Base-by-base conservation (phyloP, 768 basidiomycete genomes). In the Leccinum boreale region DNA sequence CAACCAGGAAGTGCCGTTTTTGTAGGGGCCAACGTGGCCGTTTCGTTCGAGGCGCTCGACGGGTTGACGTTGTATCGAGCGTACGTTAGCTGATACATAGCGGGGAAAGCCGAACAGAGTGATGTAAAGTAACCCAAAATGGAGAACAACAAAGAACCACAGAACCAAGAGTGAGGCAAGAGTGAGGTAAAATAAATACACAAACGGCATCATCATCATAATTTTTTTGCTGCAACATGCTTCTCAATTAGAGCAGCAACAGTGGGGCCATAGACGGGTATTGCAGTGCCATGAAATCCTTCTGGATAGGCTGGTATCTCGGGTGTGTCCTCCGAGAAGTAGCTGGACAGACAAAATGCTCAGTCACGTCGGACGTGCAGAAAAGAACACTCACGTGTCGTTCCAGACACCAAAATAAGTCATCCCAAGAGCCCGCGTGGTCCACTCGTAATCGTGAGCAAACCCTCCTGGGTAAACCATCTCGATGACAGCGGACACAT, bases 401-500 rank as follows among this genome's bases (percentile, higher is more conserved):
- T 92, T 88, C 90, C 91, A 91, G 31, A 95, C 77, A 1, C 84
- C 87, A 62, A 85, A 89, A 71, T 94, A 85, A 17, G 71, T 76
- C 79, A 90, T 85, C 5, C 90, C 90, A 11, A 94, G 71, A 0
- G 89, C 84, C 33, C 81, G 73, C 5, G 86, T 70, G 0, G 92
- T 93, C 85, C 90, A 94, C 65, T 92, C 85, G 68, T 94, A 94
- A 66, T 94, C 92, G 65, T 89, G 86, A 26, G 92, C 86, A 67
- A 91, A 94, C 0, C 91, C 92, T 3, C 71, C 77, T 0, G 90
- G 91, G 66, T 79, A 89, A 74, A 94, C 91, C 14, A 94, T 82
- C 73, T 94, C 92, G 61, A 94, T 88, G 19, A 94, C 90, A 5
- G 90, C 85, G 5, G 89, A 85, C n/a, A 84, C 71, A 0, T 82